Percentiles rank a stretch among this genome's conserved stretches.
phyloP scores from a whole-genome alignment of 2,329 filamentous ascomycete genomes.

The Curvularia sp. region DNA sequence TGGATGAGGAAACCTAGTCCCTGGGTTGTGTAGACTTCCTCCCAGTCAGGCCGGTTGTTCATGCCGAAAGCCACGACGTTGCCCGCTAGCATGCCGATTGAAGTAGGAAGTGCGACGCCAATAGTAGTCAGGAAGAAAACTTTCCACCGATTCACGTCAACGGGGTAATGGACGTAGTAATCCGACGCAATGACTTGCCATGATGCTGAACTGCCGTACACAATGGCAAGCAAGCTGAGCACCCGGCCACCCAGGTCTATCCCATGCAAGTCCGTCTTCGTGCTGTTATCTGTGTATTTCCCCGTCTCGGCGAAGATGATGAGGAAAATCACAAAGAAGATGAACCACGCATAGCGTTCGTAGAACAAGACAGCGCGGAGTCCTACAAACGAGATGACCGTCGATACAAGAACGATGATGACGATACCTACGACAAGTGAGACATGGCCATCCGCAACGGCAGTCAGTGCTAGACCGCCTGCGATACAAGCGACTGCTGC shows the following conservation, averaged over 20 bases:
- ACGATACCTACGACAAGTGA: constrained; percentile 54
- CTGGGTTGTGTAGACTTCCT: constrained; percentile 51
- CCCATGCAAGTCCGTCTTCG: constrained; percentile 43
- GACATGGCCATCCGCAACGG: constrained; percentile 53
- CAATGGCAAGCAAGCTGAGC: constrained; percentile 40
- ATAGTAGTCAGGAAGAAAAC: constrained; percentile 54
- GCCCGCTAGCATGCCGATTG: constrained; percentile 56
- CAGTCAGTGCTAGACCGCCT: constrained; percentile 52
- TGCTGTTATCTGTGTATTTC: constrained; percentile 52
- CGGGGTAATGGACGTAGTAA: constrained; percentile 55
- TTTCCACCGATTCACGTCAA: constrained; percentile 48
- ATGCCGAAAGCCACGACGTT: constrained; percentile 51
- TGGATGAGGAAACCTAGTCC: constrained; percentile 58
- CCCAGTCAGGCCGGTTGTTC: constrained; percentile 47
- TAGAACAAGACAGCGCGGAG: constrained; percentile 56
- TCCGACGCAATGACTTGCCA: constrained; percentile 54
- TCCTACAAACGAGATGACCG: constrained; percentile 51
- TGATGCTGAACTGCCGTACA: constrained; percentile 50
- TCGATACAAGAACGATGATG: constrained; percentile 51
- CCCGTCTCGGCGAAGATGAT: constrained; percentile 58
- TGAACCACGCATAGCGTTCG: constrained; percentile 59
- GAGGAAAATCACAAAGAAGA: constrained; percentile 57
- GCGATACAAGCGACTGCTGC: constrained; percentile 53
- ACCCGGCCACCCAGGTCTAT: constrained; percentile 43
- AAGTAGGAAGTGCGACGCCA: constrained; percentile 52